Evolutionary conservation across 345 rosid species (phyloP).

Genomic region (Linum lewisii): DNA sequence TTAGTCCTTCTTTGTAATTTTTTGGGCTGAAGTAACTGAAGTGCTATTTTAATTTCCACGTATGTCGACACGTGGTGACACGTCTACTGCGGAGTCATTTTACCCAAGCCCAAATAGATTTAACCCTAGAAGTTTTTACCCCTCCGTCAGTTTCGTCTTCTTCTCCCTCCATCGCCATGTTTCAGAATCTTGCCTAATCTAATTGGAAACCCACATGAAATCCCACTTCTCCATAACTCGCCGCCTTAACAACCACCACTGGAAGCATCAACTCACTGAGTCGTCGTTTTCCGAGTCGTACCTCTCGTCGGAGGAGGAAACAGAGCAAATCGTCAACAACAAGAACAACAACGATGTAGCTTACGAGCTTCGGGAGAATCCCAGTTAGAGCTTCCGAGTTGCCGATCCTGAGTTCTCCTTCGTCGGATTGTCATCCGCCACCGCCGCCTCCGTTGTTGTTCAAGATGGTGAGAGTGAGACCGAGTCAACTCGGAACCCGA

Average conservation of each 20-base stretch:
- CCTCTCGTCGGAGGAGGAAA: conserved; percentile 36
- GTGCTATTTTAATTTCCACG: too few relatives aligned
- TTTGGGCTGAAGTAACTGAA: too few relatives aligned
- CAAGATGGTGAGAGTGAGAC: conserved; percentile 92
- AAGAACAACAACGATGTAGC: conserved; percentile 6
- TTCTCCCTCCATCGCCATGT: too few relatives aligned
- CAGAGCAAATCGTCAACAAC: neutral
- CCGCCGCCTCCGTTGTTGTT: conserved; percentile 48
- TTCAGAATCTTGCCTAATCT: conserved; percentile 54
- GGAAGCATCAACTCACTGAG: conserved; percentile 13
- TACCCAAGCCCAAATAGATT: too few relatives aligned
- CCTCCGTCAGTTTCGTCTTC: too few relatives aligned
- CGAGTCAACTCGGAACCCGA: conserved; percentile 59
- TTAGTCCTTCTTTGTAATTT: too few relatives aligned
- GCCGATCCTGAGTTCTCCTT: conserved; percentile 57
- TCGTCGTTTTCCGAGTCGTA: conserved; percentile 36
- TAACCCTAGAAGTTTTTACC: too few relatives aligned
- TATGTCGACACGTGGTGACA: too few relatives aligned
- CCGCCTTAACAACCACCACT: conserved; percentile 28
- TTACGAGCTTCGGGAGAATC: conserved; percentile 48
- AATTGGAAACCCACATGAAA: conserved; percentile 83
- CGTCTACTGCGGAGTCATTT: too few relatives aligned
- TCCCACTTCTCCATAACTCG: conserved; percentile 55
- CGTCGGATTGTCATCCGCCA: conserved; percentile 34
- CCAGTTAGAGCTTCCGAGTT: conserved; percentile 40